Percentiles rank a stretch among this genome's conserved stretches.
Evolutionary conservation across 2,329 filamentous ascomycete genomes (phyloP).

Genomic region (Cytospora chrysosperma): DNA sequence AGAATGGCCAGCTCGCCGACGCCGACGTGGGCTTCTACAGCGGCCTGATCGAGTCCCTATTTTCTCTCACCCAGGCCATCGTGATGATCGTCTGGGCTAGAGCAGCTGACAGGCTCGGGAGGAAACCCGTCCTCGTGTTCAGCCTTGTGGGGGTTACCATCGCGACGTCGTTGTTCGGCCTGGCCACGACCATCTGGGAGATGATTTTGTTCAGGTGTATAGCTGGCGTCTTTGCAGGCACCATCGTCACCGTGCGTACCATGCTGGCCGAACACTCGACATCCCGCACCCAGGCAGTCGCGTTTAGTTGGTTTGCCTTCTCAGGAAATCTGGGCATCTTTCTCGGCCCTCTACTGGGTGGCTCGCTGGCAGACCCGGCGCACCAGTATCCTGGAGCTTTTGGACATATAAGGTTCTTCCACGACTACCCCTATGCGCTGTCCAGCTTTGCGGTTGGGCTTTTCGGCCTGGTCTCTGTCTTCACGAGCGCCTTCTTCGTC

Average conservation of each 20-base stretch:
- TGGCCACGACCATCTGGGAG: constrained; percentile 65
- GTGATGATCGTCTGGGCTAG: constrained; percentile 75
- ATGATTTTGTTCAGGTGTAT: constrained; percentile 72
- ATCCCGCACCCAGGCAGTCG: constrained; percentile 65
- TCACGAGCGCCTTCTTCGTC: constrained; percentile 54
- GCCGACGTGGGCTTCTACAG: constrained; percentile 78
- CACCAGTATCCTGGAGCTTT: constrained; percentile 62
- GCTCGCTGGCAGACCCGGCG: constrained; percentile 66
- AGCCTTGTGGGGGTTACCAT: constrained; percentile 64
- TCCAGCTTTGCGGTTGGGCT: constrained; percentile 57
- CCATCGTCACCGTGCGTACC: constrained; percentile 70
- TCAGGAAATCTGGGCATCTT: constrained; percentile 72
- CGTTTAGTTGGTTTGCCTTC: constrained; percentile 78
- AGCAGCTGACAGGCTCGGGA: constrained; percentile 65
- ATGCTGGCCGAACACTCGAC: constrained; percentile 77
- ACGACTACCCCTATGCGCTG: constrained; percentile 64
- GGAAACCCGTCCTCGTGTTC: constrained; percentile 69
- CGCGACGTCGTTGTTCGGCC: constrained; percentile 64
- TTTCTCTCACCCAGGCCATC: constrained; percentile 73
- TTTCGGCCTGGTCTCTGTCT: constrained; percentile 53
- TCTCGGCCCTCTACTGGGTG: constrained; percentile 68
- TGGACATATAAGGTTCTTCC: constrained; percentile 55
- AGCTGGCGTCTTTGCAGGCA: constrained; percentile 72
- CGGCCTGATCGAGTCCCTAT: constrained; percentile 72
- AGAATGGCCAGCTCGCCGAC: constrained; percentile 59